Base-by-base conservation (phyloP, 768 basidiomycete genomes). In the Tulasnella calospora region DNA sequence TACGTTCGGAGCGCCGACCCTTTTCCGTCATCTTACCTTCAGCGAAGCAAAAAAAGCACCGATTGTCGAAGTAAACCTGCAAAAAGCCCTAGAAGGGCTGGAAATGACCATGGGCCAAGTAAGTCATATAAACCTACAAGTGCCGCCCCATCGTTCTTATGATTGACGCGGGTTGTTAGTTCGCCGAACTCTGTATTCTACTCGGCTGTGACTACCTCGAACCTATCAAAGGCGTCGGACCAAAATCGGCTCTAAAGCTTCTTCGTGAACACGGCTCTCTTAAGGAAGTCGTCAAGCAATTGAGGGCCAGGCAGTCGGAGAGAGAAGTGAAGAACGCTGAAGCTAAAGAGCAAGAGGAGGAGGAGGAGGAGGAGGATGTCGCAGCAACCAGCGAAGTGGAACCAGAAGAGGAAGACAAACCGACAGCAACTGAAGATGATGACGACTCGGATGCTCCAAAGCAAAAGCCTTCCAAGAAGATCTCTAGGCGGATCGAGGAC, bases 191-290 rank as follows among this genome's bases (percentile, higher is more conserved):
- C 5, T 99, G 97, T 83, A 93, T 99, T 80, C 88, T 99, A 12
- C 90, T 99, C 51, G 98, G 98, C 6, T 99, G 98, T 79, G 98
- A 99, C 83, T 99, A 99, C 85, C 91, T 99, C 78, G 98, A 99
- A 83, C 98, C 98, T n/a, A 95, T 98, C 83, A 96, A 91, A 84
- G 98, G 98, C 2, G 86, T 99, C 61, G 98, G 98, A 36, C 96
- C 98, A 19, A 98, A 98, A 84, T 95, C 92, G 19, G 98, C 97
- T 3, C 86, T 98, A 73, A 99, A 99, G 85, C 89, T 98, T 41
- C 88, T 99, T 67, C 87, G 93, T 80, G 97, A 99, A 82, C 86
- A 94, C 79, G 91, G 91, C 12, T 87, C 88, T 13, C 87, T 99
- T 27, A 89, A 87, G 67, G 88, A 87, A 3, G 92, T 98, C 47